Conservation (phyloP, 306 rosid species). For the Fragaria nilgerrensis region DNA sequence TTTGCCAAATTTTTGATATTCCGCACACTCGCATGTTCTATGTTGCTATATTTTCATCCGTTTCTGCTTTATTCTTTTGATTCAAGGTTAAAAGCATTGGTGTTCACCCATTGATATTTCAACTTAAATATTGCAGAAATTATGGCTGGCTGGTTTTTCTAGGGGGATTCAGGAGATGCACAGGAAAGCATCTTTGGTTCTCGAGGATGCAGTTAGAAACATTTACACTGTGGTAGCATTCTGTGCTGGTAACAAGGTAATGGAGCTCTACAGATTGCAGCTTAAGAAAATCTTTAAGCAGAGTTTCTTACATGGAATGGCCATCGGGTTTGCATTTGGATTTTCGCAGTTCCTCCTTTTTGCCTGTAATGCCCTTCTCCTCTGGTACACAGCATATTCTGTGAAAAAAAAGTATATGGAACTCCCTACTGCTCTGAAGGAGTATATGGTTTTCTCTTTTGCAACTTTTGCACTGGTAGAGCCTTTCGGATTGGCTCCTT, state of each 20-base stretch:
- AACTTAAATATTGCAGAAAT: slow-evolving; percentile 64
- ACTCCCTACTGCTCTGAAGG: slow-evolving; percentile 78
- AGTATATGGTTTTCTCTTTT: slow-evolving; percentile 95
- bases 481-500: slow-evolving; percentile 99
- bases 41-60: not conserved
- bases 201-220: slow-evolving; percentile 98
- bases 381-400: slow-evolving; percentile 84
- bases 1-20: not conserved
- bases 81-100: not conserved
- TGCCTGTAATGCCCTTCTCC: slow-evolving; percentile 97
- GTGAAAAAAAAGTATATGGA: slow-evolving; percentile 37
- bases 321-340: slow-evolving; percentile 95
- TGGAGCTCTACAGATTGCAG: slow-evolving; percentile 97
- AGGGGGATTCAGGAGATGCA: slow-evolving; percentile 99
- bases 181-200: slow-evolving; percentile 97
- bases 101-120: not conserved
- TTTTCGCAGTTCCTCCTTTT: slow-evolving; percentile 96
- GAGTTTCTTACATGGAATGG: slow-evolving; percentile 96
- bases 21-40: not conserved
- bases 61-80: not conserved
- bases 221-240: slow-evolving; percentile 98
- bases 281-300: slow-evolving; percentile 80
- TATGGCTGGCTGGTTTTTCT: slow-evolving; percentile 99
- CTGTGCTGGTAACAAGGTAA: slow-evolving; percentile 98
- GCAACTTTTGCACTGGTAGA: slow-evolving; percentile 99